These are phyloP conservation scores for Aphanocladium album DNA, from an alignment of 2,329 filamentous ascomycete genomes.

Conservation along the genomic window DNA sequence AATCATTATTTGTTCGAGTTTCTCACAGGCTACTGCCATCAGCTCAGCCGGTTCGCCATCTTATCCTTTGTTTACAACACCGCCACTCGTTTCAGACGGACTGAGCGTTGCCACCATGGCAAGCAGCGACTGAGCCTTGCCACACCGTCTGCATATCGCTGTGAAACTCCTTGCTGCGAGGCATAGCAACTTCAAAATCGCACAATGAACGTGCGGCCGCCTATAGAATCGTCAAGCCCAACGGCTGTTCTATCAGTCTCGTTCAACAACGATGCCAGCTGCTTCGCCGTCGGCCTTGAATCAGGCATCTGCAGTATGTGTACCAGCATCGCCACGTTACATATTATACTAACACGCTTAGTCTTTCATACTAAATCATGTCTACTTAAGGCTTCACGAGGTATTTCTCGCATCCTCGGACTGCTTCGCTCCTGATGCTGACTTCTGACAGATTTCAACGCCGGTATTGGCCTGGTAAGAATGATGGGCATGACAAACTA, in stretches of 20 bases:
- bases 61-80: background rate
- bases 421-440: slow-evolving; percentile 1
- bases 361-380: slow-evolving; percentile 71
- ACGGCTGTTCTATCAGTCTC: slow-evolving; percentile 75
- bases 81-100: background rate
- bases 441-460: slow-evolving; percentile 60
- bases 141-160: background rate
- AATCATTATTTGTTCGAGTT: background rate
- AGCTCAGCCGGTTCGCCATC: background rate
- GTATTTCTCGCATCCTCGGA: slow-evolving; percentile 24
- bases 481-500: slow-evolving; percentile 88
- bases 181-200: background rate
- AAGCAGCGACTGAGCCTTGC: background rate
- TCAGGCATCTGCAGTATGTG: slow-evolving; percentile 72
- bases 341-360: slow-evolving; percentile 32
- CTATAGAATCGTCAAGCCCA: slow-evolving; percentile 71
- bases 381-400: slow-evolving; percentile 55
- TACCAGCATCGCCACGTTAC: background rate
- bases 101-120: slow-evolving; percentile 4
- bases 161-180: background rate
- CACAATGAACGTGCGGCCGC: slow-evolving; percentile 82
- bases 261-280: slow-evolving; percentile 80
- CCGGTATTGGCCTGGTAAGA: slow-evolving; percentile 74
- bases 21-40: background rate
- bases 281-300: slow-evolving; percentile 82